These are phyloP conservation scores for Colletotrichum sp. DNA, from an alignment of 2,329 filamentous ascomycete species.

Conservation along the genomic window DNA sequence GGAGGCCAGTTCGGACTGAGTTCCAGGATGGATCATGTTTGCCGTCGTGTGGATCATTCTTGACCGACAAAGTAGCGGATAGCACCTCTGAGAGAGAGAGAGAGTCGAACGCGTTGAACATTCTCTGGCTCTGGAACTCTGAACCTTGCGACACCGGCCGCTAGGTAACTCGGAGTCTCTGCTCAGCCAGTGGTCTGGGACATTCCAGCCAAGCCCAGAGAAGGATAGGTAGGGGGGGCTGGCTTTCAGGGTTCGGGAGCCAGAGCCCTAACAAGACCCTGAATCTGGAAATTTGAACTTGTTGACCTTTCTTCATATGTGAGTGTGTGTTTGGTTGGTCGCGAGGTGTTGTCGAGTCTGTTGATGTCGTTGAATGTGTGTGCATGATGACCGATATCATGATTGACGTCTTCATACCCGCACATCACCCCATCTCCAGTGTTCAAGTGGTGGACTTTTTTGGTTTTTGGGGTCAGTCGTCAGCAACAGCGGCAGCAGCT, in stretches of 20 bases:
- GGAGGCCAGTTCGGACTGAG: neutral
- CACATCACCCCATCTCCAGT: neutral
- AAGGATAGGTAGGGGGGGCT: neutral
- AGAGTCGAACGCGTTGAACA: neutral
- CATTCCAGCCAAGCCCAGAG: neutral
- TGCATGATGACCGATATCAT: neutral
- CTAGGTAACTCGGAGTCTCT: neutral
- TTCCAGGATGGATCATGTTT: neutral
- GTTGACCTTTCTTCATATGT: neutral
- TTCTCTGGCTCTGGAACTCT: neutral
- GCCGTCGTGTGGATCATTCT: neutral
- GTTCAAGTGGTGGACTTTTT: neutral
- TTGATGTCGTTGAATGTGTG: neutral
- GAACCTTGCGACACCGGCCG: conserved; percentile 7
- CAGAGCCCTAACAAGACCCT: conserved; percentile 17
- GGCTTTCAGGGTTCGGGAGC: conserved; percentile 5
- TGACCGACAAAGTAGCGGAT: neutral
- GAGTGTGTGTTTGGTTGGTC: neutral
- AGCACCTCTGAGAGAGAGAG: neutral
- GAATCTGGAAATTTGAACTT: neutral
- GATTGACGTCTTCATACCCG: neutral
- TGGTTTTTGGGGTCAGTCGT: neutral
- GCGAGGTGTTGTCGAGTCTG: neutral
- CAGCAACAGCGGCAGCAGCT: neutral
- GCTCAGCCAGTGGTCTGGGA: neutral